Evolutionary conservation across 768 basidiomycete genomes (phyloP).

Genomic region (Leccinellum luteum): DNA sequence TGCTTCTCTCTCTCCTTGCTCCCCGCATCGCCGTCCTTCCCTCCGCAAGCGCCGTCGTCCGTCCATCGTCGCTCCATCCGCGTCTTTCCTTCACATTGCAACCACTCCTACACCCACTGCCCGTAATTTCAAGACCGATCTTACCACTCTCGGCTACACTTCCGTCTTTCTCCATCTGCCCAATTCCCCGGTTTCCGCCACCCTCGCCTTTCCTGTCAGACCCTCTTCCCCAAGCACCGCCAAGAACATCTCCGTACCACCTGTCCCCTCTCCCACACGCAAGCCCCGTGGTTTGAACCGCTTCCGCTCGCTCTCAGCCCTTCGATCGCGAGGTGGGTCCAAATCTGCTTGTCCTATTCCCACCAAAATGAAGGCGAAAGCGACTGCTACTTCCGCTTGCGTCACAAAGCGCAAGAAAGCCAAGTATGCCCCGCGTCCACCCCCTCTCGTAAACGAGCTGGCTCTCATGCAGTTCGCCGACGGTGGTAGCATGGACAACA

Average conservation of each 20-base stretch:
- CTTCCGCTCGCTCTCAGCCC: slow-evolving; percentile 51
- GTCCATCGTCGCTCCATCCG: slow-evolving; percentile 40
- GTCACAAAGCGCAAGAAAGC: slow-evolving; percentile 52
- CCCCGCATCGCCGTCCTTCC: slow-evolving; percentile 38
- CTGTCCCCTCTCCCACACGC: slow-evolving; percentile 7
- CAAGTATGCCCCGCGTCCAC: slow-evolving; percentile 42
- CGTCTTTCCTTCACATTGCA: slow-evolving; percentile 45
- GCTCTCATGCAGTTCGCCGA: slow-evolving; percentile 68
- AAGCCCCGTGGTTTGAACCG: slow-evolving; percentile 38
- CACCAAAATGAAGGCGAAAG: slow-evolving; percentile 22
- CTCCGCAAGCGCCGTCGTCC: slow-evolving; percentile 28
- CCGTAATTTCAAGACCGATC: slow-evolving; percentile 49
- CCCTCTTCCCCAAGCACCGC: slow-evolving; percentile 1
- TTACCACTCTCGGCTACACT: slow-evolving; percentile 62
- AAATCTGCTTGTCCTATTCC: slow-evolving; percentile 33
- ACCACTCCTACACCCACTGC: slow-evolving; percentile 48
- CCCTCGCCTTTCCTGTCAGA: slow-evolving; percentile 9
- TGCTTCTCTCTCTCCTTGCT: slow-evolving; percentile 38
- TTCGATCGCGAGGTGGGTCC: slow-evolving; percentile 40
- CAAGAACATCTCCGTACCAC: slow-evolving; percentile 20
- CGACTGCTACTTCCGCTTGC: slow-evolving; percentile 23
- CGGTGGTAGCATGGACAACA: slow-evolving; percentile 57
- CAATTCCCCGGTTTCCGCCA: slow-evolving; percentile 40
- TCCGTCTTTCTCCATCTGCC: slow-evolving; percentile 62
- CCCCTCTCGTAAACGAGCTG: slow-evolving; percentile 63